A percentile compares a stretch with the other conserved stretches of the same genome.
Evolutionary conservation across 1,284 basidiomycete genomes (phyloP).

Genomic region (Inonotus obliquus): DNA sequence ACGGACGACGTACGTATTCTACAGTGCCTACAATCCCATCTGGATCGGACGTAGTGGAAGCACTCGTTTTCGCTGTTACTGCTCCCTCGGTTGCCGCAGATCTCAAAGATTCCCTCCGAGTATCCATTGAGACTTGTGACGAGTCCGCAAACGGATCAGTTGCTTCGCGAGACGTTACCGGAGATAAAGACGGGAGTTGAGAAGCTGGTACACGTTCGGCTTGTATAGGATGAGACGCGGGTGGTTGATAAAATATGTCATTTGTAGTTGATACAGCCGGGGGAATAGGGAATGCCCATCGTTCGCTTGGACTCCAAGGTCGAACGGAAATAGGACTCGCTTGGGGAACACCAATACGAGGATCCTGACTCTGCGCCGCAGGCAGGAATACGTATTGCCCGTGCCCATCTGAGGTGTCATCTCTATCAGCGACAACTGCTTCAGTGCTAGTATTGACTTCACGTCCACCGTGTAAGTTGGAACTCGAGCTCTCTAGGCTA

Average conservation of each 20-base stretch:
- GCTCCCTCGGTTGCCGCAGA: not conserved
- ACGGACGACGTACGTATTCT: slow-evolving; percentile 45
- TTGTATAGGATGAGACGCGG: not conserved
- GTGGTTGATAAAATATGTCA: not conserved
- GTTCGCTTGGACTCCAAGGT: slow-evolving; percentile 16
- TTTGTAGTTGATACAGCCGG: not conserved
- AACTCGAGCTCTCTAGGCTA: slow-evolving; percentile 2
- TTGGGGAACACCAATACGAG: not conserved
- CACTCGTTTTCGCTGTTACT: not conserved
- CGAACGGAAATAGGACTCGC: slow-evolving; percentile 15
- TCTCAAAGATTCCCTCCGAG: not conserved
- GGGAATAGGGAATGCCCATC: slow-evolving; percentile 17
- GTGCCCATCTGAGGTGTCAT: not conserved
- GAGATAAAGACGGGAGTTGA: not conserved
- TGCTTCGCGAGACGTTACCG: not conserved
- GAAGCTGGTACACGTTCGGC: not conserved
- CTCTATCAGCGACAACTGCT: not conserved
- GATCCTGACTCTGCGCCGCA: not conserved
- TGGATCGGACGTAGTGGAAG: not conserved
- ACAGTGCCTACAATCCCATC: not conserved
- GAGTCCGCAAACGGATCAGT: slow-evolving; percentile 12
- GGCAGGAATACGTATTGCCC: slow-evolving; percentile 12
- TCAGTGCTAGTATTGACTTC: not conserved
- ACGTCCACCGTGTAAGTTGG: not conserved
- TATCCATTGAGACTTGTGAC: not conserved